A percentile compares a stretch with the other conserved stretches of the same genome.
Evolutionary conservation across 306 rosid species (phyloP).

Genomic region (Prunus davidiana): DNA sequence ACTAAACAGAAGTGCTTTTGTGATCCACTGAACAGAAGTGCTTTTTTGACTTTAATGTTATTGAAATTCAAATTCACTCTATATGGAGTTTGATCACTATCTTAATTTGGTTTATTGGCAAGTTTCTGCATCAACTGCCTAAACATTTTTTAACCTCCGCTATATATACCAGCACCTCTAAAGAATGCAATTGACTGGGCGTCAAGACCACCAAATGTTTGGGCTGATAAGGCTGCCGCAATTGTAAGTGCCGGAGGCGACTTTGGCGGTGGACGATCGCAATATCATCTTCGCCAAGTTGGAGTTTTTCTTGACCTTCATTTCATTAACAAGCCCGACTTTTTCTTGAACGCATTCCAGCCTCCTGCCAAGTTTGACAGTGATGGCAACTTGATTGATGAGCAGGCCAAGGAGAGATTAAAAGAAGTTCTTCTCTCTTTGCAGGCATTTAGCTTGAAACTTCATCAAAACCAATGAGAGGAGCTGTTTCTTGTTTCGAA

Average conservation of each 20-base stretch:
- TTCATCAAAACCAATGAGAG: slow-evolving; percentile 27
- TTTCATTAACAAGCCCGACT: slow-evolving; percentile 92
- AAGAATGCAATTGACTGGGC: slow-evolving; percentile 90
- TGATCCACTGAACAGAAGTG: too few species aligned
- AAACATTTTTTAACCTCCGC: background rate
- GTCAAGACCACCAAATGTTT: slow-evolving; percentile 78
- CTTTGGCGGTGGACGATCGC: slow-evolving; percentile 67
- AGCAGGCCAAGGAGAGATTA: slow-evolving; percentile 35
- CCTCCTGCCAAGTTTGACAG: slow-evolving; percentile 68
- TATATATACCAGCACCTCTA: slow-evolving; percentile 38
- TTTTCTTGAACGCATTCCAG: slow-evolving; percentile 55
- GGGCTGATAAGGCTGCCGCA: slow-evolving; percentile 88
- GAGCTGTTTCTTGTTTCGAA: background rate
- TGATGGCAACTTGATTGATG: slow-evolving; percentile 68
- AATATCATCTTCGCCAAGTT: slow-evolving; percentile 83
- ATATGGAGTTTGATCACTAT: background rate
- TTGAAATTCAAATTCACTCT: too few species aligned
- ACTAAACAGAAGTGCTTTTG: too few species aligned
- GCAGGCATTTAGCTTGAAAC: slow-evolving; percentile 46
- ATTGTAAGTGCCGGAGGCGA: slow-evolving; percentile 78
- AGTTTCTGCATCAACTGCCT: background rate
- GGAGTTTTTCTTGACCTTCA: slow-evolving; percentile 84
- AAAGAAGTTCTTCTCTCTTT: slow-evolving; percentile 54
- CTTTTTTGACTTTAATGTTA: too few species aligned
- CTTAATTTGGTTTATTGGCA: background rate